Base-by-base conservation (phyloP, 2,329 filamentous ascomycete species). In the Aspergillus sp. region DNA sequence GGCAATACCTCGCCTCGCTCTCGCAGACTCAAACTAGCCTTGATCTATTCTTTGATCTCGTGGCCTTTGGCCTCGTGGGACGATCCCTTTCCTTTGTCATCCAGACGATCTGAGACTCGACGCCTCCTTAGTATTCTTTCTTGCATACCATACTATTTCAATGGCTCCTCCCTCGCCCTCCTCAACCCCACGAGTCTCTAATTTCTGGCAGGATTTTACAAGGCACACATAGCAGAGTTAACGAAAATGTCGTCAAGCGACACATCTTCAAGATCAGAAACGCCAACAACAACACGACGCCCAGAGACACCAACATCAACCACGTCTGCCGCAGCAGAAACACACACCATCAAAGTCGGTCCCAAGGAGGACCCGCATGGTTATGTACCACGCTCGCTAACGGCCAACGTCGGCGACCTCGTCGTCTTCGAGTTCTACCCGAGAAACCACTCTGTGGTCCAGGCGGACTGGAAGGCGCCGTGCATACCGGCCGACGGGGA, bases 371-470 rank as follows among this genome's bases (percentile, higher is more conserved):
- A 68, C 55, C 75, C 74, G 2, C 73, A 77, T 57, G 67, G 71
- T 23, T 78, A 74, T 58, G 61, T 65, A 1, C 76, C 76, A 1
- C 53, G 65, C 17, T 71, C 60, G 7, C 51, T 77, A 38, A 68
- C 67, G 0, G 76, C 76, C 1, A 64, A 69, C 0, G 63, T 71
- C 1, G 76, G 76, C 19, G 75, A 77, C 59, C 46, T 69, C 1
- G 62, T 78, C 15, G 81, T 84, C 63, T 90, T 86, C 72, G 78
- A 83, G 48, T 89, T 90, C 69, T 89, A 85, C 66, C 86, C 87
- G 1, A 80, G 80, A 23, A 87, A 85, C 55, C 88, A 91, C 69
- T 88, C 86, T 3, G 84, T 90, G n/a, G 84, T 85, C 8, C 81
- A 85, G 54, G 84, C 87, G 38, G 85, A 83, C 53, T 89, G 83